These are phyloP conservation scores for Schizosaccharomyces osmophilus DNA, from an alignment of 805 yeast species.

Conservation along the genomic window DNA sequence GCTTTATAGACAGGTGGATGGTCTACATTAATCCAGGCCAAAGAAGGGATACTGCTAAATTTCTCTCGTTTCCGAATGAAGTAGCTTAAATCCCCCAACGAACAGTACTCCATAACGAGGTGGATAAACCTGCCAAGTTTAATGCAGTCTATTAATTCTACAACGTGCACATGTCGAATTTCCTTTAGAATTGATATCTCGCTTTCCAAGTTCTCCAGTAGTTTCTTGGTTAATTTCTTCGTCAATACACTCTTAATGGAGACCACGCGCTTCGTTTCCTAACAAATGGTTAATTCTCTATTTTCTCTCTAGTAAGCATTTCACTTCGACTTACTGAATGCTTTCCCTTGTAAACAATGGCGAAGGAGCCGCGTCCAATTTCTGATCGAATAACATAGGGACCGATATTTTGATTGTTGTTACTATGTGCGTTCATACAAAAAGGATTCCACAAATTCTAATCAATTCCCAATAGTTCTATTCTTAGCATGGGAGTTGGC, in stretches of 20 bases:
- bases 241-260: constrained; percentile 78
- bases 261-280: constrained; percentile 25
- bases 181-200: constrained; percentile 76
- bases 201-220: constrained; percentile 72
- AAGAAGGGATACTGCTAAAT: constrained; percentile 52
- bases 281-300: neutral
- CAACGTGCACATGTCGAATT: constrained; percentile 81
- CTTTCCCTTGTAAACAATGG: constrained; percentile 74
- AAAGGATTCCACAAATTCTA: neutral
- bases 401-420: constrained; percentile 15
- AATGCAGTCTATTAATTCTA: constrained; percentile 57
- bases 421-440: neutral
- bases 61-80: constrained; percentile 59
- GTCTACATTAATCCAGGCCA: constrained; percentile 47
- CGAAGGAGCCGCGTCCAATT: constrained; percentile 90
- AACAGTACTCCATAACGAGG: constrained; percentile 86
- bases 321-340: constrained; percentile 15
- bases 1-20: constrained; percentile 62
- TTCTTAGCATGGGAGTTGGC: neutral
- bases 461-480: neutral
- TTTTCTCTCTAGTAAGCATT: constrained; percentile 1
- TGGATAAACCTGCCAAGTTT: constrained; percentile 57
- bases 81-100: constrained; percentile 78
- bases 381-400: constrained; percentile 44
- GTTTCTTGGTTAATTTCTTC: constrained; percentile 59